Evolutionary conservation across 2,329 filamentous ascomycete genomes (phyloP), one percentile per base, ranked within the genome.

Genomic region (Rutstroemia sp.): DNA sequence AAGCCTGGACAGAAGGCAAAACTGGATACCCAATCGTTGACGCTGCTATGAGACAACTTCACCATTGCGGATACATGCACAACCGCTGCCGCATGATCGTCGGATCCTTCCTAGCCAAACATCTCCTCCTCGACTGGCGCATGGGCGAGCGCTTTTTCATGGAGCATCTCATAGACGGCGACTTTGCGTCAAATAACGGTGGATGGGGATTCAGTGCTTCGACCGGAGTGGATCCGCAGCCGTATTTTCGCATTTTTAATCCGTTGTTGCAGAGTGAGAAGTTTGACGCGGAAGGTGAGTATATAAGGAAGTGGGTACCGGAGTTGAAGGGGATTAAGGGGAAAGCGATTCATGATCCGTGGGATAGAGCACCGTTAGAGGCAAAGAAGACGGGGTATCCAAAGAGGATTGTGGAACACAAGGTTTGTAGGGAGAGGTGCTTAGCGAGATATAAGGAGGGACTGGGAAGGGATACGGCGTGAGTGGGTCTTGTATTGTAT

Each of bases 241-340:
- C 91, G 0, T 96, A 95, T 69, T 96, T 96, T 61, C 80, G 90
- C 6, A 88, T 96, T 52, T 96, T 96, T 72, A 96, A 95, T 65
- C 91, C 91, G 0, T 69, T 90, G 46, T 73, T 89, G 18, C 91
- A 96, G 74, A 90, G 87, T 63, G 88, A 94, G 76, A 92, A 87
- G 71, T 95, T 95, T 64, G 91, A 96, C 67, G 75, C 79, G 0
- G 76, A 86, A 0, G 92, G 90, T 0, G 81, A 83, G 16, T 96
- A 92, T 69, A 95, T 96, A 56, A 79, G 87, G 39, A 82, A 82
- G 58, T 96, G 90, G 90, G 77, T 96, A 8, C 85, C 85, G 0
- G 91, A 96, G 72, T 73, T 96, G 59, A 76, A 72, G 25, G 78
- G 71, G 0, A 71, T 92, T 2, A 68, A 80, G 64, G 85, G 81